Percentiles rank a stretch among this genome's conserved stretches.
phyloP scores from a whole-genome alignment of 805 yeast genomes.

The Phaffomyces opuntiae region DNA sequence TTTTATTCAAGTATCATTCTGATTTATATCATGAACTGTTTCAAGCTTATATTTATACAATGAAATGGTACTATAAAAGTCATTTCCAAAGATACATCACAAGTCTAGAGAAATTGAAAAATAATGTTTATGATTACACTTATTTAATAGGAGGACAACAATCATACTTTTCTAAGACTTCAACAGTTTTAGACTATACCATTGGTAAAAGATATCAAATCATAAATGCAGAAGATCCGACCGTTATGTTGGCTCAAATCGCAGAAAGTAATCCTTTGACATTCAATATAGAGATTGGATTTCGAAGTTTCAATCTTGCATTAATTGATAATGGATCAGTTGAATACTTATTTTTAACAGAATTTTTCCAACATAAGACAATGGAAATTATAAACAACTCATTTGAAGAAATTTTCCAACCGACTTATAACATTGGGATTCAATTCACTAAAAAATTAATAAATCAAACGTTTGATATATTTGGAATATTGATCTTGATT shows the following conservation, averaged over 20 bases:
- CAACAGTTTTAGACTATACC: slow-evolving; percentile 23
- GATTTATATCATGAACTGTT: slow-evolving; percentile 65
- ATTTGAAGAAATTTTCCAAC: slow-evolving; percentile 44
- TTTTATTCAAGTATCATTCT: slow-evolving; percentile 46
- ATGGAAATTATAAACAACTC: slow-evolving; percentile 35
- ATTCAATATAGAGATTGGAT: slow-evolving; percentile 68
- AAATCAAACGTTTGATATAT: slow-evolving; percentile 52
- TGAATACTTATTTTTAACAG: slow-evolving; percentile 67
- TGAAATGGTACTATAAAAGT: slow-evolving; percentile 86
- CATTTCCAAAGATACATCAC: slow-evolving; percentile 72
- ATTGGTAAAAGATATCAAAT: slow-evolving; percentile 48
- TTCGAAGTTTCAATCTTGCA: slow-evolving; percentile 66
- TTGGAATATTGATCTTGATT: slow-evolving; percentile 71
- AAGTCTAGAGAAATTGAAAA: slow-evolving; percentile 57
- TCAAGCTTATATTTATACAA: slow-evolving; percentile 78
- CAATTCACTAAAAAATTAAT: slow-evolving; percentile 37
- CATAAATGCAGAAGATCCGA: slow-evolving; percentile 45
- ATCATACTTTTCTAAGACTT: slow-evolving; percentile 10
- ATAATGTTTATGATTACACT: slow-evolving; percentile 47
- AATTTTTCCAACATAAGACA: slow-evolving; percentile 49
- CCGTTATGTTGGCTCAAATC: slow-evolving; percentile 74
- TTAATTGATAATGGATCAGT: slow-evolving; percentile 69
- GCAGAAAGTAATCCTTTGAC: slow-evolving; percentile 68
- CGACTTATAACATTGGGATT: slow-evolving; percentile 44
- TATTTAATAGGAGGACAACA: slow-evolving; percentile 43